These are phyloP conservation scores for Pythium oligandrum DNA, from an alignment of 352 stramenopile genomes.

Conservation along the genomic window DNA sequence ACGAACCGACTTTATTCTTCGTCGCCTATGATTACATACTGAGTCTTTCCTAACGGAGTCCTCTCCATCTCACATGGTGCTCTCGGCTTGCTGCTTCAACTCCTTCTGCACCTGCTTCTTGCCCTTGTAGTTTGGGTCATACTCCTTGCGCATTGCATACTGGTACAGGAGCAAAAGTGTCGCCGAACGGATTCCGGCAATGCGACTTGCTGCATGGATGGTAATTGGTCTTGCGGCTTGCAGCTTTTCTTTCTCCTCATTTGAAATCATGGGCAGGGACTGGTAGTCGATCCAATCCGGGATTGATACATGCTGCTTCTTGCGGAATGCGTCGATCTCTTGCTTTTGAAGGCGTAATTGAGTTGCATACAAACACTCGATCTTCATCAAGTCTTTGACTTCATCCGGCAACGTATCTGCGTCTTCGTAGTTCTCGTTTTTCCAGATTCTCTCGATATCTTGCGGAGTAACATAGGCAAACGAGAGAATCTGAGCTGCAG, in stretches of 20 bases:
- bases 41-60: too few species aligned
- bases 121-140: constrained; percentile 19
- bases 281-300: constrained; percentile 92
- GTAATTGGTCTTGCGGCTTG: constrained; percentile 78
- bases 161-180: constrained; percentile 77
- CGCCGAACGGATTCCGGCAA: constrained; percentile 85
- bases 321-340: constrained; percentile 95
- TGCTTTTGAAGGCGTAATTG: constrained; percentile 93
- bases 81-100: background rate
- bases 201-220: constrained; percentile 94
- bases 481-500: constrained; percentile 65
- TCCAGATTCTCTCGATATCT: constrained; percentile 63
- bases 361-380: constrained; percentile 90
- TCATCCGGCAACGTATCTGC: constrained; percentile 38
- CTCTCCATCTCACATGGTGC: too few species aligned
- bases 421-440: constrained; percentile 35
- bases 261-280: constrained; percentile 92
- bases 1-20: too few species aligned
- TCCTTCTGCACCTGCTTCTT: constrained; percentile 19
- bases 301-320: constrained; percentile 92
- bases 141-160: constrained; percentile 47
- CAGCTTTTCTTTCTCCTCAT: constrained; percentile 95
- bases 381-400: constrained; percentile 62
- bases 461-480: constrained; percentile 55
- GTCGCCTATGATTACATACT: too few species aligned